Evolutionary conservation across 2,329 filamentous ascomycete genomes (phyloP), one percentile per base, ranked within the genome.

Genomic region (Colletotrichum musae): DNA sequence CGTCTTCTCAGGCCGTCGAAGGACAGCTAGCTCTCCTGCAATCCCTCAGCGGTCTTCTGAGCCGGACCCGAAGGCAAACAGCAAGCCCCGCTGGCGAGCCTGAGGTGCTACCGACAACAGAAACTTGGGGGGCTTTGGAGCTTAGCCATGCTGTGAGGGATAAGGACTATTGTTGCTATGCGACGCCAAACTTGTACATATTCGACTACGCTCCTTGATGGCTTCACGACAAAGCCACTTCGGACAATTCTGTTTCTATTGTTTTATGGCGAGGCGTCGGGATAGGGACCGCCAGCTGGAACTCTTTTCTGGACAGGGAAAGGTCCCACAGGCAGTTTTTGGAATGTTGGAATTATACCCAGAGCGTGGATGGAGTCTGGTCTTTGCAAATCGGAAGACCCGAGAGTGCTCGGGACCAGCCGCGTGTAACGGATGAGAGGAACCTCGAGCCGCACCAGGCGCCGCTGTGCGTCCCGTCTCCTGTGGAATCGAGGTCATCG

Each of bases 71-170:
- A 39, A 50, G 13, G 56, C 13, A 24, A 47, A 32, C 24, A 36
- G 51, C 58, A 72, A 64, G 45, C 58, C 68, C 58, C 63, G 70
- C 59, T 72, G 70, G 70, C 70, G 63, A 56, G 45, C 50, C 51
- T 68, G 59, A 68, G n/a, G 18, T 18, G 58, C 36, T 36, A 58
- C 15, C 24, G 7, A 28, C 13, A 21, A n/a, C 24, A 16, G 21
- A 15, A 21, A 18, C 24, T 50, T 7, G 39, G 32, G 26, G 51
- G 9, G 26, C 36, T 50, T n/a, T 26, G n/a, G 15, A 43, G 41
- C 28, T 47, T 26, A 10, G 32, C 7, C 32, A 6, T 36, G 7
- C 32, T 7, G 26, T 28, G 12, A 9, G 15, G 52, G 39, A 32
- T 41, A n/a, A 13, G 21, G 10, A 57, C 28, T 7, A 39, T 64